Base-by-base conservation (phyloP, 768 basidiomycete genomes). In the Mrakia hoshinonis region DNA sequence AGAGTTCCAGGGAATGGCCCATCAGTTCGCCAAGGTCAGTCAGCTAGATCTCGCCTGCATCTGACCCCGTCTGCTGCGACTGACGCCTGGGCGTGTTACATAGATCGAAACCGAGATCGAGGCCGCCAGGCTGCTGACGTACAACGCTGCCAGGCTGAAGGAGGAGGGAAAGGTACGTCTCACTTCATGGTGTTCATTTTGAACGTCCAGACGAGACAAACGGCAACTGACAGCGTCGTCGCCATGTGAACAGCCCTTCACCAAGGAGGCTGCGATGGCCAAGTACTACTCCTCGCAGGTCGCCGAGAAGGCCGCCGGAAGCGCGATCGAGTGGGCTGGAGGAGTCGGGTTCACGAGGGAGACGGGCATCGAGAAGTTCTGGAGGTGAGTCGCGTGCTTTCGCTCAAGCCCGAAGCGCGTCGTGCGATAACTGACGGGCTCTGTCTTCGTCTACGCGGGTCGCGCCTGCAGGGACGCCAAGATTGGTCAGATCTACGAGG, bases 241-340 rank as follows among this genome's bases (percentile, higher is more conserved):
- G 4, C 13, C 34, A 4, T 38, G 12, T 7, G n/a, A 20, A 22
- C 66, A 83, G 77, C 77, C 81, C 34, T 99, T 98, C 80, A 87
- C 88, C 36, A 91, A 90, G 80, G 91, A 97, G 81, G 95, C 96
- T 13, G 96, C 96, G 1, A 96, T 97, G 91, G 96, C 96, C 63
- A 99, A 99, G 80, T 94, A 90, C 77, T 72, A 67, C 58, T 29
- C 67, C 3, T 92, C 91, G 72, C 85, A 89, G 26, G 86, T 99
- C 7, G 96, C 96, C 18, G 90, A 95, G 80, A 83, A 84, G 52
- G 93, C 96, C 2, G 85, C 88, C 12, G 92, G 95, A 9, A 81
- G 84, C 52, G 95, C 95, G 22, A 97, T 98, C 74, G 95, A 98
- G 79, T 97, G 94, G 95, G 87, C 88, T 0, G 96, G 93, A 51